Base-by-base conservation (phyloP, 805 yeast species). In the Groenewaldozyma tartarivorans region DNA sequence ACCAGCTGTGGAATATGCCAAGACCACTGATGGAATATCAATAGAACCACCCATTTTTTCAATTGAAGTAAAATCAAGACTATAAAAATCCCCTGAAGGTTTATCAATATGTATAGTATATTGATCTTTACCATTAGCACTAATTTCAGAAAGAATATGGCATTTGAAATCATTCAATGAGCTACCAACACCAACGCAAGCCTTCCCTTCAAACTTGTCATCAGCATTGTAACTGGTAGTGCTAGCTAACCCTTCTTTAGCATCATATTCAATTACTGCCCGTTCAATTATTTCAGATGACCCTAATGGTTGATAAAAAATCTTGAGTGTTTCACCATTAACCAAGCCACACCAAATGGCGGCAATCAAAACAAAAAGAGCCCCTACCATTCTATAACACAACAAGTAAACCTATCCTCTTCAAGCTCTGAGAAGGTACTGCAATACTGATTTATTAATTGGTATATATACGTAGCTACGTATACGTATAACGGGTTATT, bases 181-280 rank as follows among this genome's bases (percentile, higher is more conserved):
- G 21, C 42, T 40, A 18, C 27, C 5, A 2, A 49, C 35, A 7
- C 53, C 53, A 31, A 49, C 16, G 27, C 50, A 48, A 5, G 45
- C 51, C 5, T 29, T 31, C 4, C 51, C 53, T 5, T 9, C 22
- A 20, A 40, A 40, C 11, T 33, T 24, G 20, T 20, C 41, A 22
- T 21, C 39, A 6, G 24, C 29, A 9, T n/a, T 11, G 13, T 18
- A 20, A 15, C 21, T 29, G 15, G 20, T 15, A 19, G 19, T 40
- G 5, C 22, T 24, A 6, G 35, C 38, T 13, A 35, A 6, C 5
- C 19, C 18, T 13, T 5, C 18, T n/a, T 17, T 20, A 5, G 11
- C 15, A 26, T 41, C 35, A 13, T 20, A n/a, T 38, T 27, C 17
- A 15, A 36, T n/a, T 4, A 24, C 30, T 9, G 44, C 45, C 15